Evolutionary conservation across 2,329 filamentous ascomycete genomes (phyloP).

Genomic region (Akanthomyces uredinophilus): DNA sequence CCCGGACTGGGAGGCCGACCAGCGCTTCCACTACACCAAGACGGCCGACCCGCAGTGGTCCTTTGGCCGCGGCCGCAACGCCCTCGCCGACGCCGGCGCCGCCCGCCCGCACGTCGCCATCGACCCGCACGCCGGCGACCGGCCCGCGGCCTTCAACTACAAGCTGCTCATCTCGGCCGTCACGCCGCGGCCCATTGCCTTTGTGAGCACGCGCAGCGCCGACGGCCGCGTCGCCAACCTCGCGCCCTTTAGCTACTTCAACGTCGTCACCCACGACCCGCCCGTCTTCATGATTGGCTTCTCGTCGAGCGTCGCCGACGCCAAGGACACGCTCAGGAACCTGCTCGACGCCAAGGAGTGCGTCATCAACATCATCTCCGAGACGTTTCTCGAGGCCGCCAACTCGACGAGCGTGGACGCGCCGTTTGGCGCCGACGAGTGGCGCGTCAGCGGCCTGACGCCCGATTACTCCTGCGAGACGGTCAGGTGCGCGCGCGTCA

Average conservation of each 20-base stretch:
- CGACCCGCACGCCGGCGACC: slow-evolving; percentile 69
- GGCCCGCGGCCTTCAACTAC: slow-evolving; percentile 72
- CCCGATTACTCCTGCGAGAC: slow-evolving; percentile 57
- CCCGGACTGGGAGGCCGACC: slow-evolving; percentile 49
- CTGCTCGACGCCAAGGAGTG: slow-evolving; percentile 68
- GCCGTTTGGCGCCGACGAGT: slow-evolving; percentile 72
- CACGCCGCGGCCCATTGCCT: slow-evolving; percentile 74
- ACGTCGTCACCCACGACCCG: slow-evolving; percentile 78
- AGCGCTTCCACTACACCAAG: slow-evolving; percentile 53
- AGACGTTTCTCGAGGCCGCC: slow-evolving; percentile 81
- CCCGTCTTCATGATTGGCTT: slow-evolving; percentile 69
- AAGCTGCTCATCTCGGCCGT: slow-evolving; percentile 83
- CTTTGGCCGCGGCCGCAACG: slow-evolving; percentile 61
- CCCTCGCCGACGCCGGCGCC: slow-evolving; percentile 25
- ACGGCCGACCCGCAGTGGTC: slow-evolving; percentile 62
- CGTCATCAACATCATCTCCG: slow-evolving; percentile 80
- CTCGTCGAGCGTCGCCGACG: slow-evolving; percentile 37
- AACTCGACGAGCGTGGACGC: slow-evolving; percentile 77
- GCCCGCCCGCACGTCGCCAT: slow-evolving; percentile 64
- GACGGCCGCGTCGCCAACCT: slow-evolving; percentile 67
- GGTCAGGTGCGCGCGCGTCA: slow-evolving; percentile 67
- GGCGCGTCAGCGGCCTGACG: slow-evolving; percentile 71
- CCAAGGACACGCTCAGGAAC: slow-evolving; percentile 78
- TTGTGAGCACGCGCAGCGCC: slow-evolving; percentile 49
- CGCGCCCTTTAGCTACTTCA: slow-evolving; percentile 83